Base-by-base conservation (phyloP, 2,329 filamentous ascomycete species). In the Sporothrix protearum region DNA sequence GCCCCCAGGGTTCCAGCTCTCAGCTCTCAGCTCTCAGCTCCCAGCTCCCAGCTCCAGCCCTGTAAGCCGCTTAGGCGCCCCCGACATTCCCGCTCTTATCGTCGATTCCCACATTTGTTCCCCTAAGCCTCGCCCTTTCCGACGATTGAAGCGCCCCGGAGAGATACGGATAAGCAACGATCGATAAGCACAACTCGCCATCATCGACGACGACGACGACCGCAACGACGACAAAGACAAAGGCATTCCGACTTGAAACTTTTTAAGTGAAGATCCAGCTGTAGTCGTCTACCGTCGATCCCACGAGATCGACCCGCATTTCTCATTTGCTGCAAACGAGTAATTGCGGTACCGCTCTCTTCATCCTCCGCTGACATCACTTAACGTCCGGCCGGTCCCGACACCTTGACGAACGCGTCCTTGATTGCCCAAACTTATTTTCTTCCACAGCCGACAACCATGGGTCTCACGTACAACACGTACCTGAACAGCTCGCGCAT, bases 401-500 rank as follows among this genome's bases (percentile, higher is more conserved):
- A 42, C n/a, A 42, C 33, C 5, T n/a, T 33, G 30, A 33, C 30
- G n/a, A 39, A 22, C 33, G n/a, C n/a, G n/a, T n/a, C 33, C 25
- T 42, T 22, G 53, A 28, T n/a, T n/a, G n/a, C n/a, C n/a, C n/a
- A 14, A 28, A 53, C 12, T 33, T 30, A 66, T 51, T 36, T 30
- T 59, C n/a, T 36, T 61, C 19, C 6, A n/a, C 47, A 9, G 1
- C 28, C 28, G 28, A 22, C 63, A 61, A 66, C 33, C 25, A 97
- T 97, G 94, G 94, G 94, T 76, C 89, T 97, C 76, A 85, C 90
- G 73, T 97, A 97, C 85, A 97, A 97, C 83, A 90, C 92, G 73
- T 97, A 97, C 81, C 90, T 97, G 75, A 92, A 90, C 81, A 91
- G 92, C 79, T 88, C 86, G 82, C 92, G 92, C 82, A 95, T 97